These are phyloP conservation scores for Ceratobasidium papillatum DNA, from an alignment of 1,284 basidiomycete species.

Conservation along the genomic window DNA sequence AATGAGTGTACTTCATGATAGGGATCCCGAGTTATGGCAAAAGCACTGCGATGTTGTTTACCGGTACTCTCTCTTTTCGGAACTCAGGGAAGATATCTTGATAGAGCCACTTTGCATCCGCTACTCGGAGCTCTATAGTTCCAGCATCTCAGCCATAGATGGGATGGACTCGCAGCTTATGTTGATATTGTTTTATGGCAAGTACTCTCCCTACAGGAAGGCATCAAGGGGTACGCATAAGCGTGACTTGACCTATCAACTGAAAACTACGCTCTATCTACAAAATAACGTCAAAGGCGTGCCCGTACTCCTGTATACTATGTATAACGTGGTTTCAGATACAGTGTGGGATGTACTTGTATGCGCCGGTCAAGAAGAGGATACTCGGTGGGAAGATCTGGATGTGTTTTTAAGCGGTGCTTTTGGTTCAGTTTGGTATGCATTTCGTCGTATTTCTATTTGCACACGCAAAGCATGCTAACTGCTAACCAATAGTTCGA, in stretches of 20 bases:
- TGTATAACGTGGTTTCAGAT: background rate
- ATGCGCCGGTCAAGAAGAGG: background rate
- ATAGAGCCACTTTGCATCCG: background rate
- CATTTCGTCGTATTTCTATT: background rate
- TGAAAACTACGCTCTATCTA: background rate
- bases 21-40: background rate
- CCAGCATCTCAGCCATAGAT: background rate
- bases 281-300: background rate
- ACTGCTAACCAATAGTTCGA: background rate
- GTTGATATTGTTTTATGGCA: background rate
- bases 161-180: background rate
- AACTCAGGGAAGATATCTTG: background rate
- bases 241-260: background rate
- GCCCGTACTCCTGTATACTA: background rate
- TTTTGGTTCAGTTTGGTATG: background rate
- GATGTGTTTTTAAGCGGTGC: background rate
- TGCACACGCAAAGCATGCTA: background rate
- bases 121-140: background rate
- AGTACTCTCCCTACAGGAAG: background rate
- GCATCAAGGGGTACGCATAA: background rate
- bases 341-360: background rate
- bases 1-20: background rate
- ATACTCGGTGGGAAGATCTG: background rate
- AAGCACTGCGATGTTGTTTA: background rate
- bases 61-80: background rate